Evolutionary conservation across 805 yeast genomes (phyloP), one percentile per base, ranked within the genome.

Genomic region (Wickerhamiella brachini): DNA sequence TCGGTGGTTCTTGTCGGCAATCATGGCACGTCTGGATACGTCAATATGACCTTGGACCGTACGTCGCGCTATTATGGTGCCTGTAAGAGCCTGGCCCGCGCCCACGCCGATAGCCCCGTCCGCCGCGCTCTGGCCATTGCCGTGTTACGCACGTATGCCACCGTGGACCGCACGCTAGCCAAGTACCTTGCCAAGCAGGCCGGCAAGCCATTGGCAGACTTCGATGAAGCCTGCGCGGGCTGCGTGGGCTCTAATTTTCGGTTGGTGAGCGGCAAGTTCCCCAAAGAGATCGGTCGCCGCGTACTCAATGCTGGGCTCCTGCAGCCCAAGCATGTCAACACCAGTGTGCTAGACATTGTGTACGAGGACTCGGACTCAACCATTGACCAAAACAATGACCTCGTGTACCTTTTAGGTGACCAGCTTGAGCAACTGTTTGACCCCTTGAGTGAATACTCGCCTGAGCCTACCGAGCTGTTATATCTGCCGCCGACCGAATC

Each of bases 341-440:
- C 90, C 0, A 65, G 76, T 1, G 69, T 81, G 20, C 64, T 88
- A 13, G 97, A 90, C 65, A 83, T 86, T 3, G 73, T 89, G 1
- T 89, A 89, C 63, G 77, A 76, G 51, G 75, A 78, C 54, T 64
- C 71, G 12, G 75, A 72, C 48, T 62, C 59, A 2, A 71, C 74
- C 2, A 73, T 78, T 22, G 85, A 83, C 45, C 69, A 75, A 15
- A 90, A 89, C 65, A 88, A 89, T 61, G 78, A 73, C 52, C 64
- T 90, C 20, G 96, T 88, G 0, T 82, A 74, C 54, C 64, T 83
- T 37, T 67, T 90, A 5, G 97, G 97, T 0, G 81, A 81, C 43
- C 97, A 89, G 64, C 68, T 86, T 43, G 96, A 89, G 56, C 90
- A 83, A 58, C 67, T 90, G 39, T 90, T 90, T 65, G 94, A 90